These are phyloP conservation scores for Cantharellus cinnabarinus DNA, from an alignment of 768 basidiomycete genomes.

Conservation along the genomic window DNA sequence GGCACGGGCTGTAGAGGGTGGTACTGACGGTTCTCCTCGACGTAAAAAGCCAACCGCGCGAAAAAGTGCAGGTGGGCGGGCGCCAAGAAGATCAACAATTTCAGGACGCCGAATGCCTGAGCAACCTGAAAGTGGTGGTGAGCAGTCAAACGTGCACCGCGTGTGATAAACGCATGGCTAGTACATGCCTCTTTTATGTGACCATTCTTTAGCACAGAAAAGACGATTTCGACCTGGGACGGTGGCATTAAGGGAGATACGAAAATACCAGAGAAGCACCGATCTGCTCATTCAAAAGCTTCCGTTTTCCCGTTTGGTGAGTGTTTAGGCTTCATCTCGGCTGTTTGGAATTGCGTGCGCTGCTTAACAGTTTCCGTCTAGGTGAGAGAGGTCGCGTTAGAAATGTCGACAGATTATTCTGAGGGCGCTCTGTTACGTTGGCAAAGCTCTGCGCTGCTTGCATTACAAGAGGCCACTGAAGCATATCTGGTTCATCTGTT, in stretches of 20 bases:
- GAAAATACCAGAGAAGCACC: constrained; percentile 86
- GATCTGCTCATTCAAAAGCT: constrained; percentile 73
- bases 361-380: constrained; percentile 14
- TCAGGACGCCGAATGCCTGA: too few species aligned
- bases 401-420: constrained; percentile 60
- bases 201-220: constrained; percentile 16
- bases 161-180: too few species aligned
- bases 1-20: too few species aligned
- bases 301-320: constrained; percentile 79
- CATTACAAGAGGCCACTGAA: constrained; percentile 92
- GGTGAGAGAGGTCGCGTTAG: constrained; percentile 89
- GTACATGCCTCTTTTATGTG: too few species aligned
- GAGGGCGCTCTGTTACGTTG: constrained; percentile 48
- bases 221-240: constrained; percentile 78
- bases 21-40: too few species aligned
- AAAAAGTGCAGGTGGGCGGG: too few species aligned
- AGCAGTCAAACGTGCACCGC: too few species aligned
- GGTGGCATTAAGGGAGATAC: constrained; percentile 74
- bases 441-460: constrained; percentile 88
- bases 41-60: too few species aligned
- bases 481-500: constrained; percentile 90
- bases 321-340: constrained; percentile 15
- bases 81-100: too few species aligned
- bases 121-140: too few species aligned
- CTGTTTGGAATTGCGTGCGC: background rate